A percentile compares a stretch with the other conserved stretches of the same genome.
These are phyloP conservation scores for Beverwykella pulmonaria DNA, from an alignment of 495 filamentous ascomycete genomes.

Conservation along the genomic window DNA sequence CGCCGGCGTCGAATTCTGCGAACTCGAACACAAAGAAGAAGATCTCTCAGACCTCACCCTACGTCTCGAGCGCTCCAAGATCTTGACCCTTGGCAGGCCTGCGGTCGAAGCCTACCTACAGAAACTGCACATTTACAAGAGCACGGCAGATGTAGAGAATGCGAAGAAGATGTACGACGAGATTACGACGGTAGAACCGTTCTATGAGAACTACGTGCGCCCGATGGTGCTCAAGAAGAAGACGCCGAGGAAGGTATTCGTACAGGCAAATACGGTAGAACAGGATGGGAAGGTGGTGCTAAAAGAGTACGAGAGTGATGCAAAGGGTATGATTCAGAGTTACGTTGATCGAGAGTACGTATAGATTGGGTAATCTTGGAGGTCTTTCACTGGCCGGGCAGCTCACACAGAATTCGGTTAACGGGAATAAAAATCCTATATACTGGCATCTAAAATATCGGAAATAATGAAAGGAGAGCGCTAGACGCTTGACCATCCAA, in stretches of 20 bases:
- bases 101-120: slow-evolving; percentile 89
- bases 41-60: slow-evolving; percentile 83
- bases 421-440: no score
- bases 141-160: slow-evolving; percentile 77
- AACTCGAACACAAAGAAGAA: slow-evolving; percentile 69
- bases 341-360: slow-evolving; percentile 74
- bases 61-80: slow-evolving; percentile 79
- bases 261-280: slow-evolving; percentile 85
- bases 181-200: slow-evolving; percentile 80
- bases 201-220: slow-evolving; percentile 76
- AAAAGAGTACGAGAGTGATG: slow-evolving; percentile 86
- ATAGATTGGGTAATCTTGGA: slow-evolving; percentile 9
- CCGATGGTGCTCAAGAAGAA: slow-evolving; percentile 81
- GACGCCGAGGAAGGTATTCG: slow-evolving; percentile 92
- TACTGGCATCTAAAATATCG: no score
- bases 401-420: no score
- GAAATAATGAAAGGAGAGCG: no score
- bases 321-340: slow-evolving; percentile 87
- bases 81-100: slow-evolving; percentile 60
- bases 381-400: no score
- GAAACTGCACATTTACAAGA: slow-evolving; percentile 91
- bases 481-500: no score
- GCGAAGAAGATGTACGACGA: slow-evolving; percentile 77
- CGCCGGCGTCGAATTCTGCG: slow-evolving; percentile 80
- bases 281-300: slow-evolving; percentile 73